Base-by-base conservation (phyloP, 495 filamentous ascomycete species). In the Neurospora sp. region DNA sequence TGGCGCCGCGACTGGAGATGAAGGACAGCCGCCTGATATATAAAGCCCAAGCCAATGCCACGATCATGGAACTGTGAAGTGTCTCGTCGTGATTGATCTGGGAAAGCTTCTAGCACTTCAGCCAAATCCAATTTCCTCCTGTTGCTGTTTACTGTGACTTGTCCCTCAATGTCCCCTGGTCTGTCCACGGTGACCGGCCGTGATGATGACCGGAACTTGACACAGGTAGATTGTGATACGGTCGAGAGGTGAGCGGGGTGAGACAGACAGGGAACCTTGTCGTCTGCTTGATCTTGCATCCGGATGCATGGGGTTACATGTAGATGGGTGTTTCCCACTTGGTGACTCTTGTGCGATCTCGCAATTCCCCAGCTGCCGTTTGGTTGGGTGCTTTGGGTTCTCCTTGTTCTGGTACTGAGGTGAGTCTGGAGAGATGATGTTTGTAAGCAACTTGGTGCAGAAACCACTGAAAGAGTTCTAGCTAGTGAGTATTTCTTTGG, bases 181-280 rank as follows among this genome's bases (percentile, higher is more conserved):
- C n/a, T 66, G 27, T 66, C 54, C 27, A 66, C 54, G 14, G 54
- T 66, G 54, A 2, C 12, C 54, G 31, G 54, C 54, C 54, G 54
- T 66, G 54, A 35, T 62, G 54, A 31, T 18, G 54, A 62, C 54
- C 14, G 54, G 54, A 62, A 31, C 27, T 62, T 62, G 54, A 35
- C 54, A 66, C 54, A 66, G 54, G 54, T 66, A 66, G 54, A 66
- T 66, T 66, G 54, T 66, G 54, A 66, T 66, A 66, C 54, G 54
- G 54, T 66, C 27, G 54, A 66, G 54, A 66, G 54, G 54, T 35
- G 54, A 66, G 54, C 54, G 12, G 7, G 54, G 54, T 66, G 54
- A 66, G 54, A 66, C 54, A 66, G 54, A 35, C 54, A 66, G 0
- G 54, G 54, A 35, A 66, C 27, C 54, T 66, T 66, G 54, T 35